Evolutionary conservation across 179 eudicot species (phyloP).

Genomic region (Dionaea muscipula): DNA sequence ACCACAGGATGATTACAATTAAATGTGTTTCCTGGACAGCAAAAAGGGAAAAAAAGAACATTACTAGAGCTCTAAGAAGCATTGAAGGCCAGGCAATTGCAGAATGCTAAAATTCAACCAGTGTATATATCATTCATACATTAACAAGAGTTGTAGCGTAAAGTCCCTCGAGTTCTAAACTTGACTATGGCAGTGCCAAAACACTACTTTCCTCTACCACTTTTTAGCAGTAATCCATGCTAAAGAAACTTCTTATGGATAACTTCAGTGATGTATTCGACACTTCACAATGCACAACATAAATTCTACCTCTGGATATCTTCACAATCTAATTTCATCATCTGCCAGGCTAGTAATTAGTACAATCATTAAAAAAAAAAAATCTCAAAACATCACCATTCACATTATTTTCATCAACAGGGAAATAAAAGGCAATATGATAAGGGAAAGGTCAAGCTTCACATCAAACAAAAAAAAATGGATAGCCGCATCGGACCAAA

Average conservation of each 20-base stretch:
- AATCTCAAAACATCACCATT: too few relatives aligned
- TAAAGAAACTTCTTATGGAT: background rate
- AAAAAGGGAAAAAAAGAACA: background rate
- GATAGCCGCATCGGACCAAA: too few relatives aligned
- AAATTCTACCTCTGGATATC: too few relatives aligned
- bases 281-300: too few relatives aligned
- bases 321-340: too few relatives aligned
- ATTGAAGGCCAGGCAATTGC: background rate
- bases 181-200: background rate
- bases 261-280: too few relatives aligned
- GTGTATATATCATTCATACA: background rate
- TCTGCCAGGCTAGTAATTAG: too few relatives aligned
- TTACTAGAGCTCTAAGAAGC: background rate
- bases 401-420: too few relatives aligned
- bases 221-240: background rate
- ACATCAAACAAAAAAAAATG: too few relatives aligned
- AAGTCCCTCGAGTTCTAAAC: background rate
- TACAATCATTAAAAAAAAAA: too few relatives aligned
- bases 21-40: constrained; percentile 69
- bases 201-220: background rate
- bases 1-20: constrained; percentile 98
- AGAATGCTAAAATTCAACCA: background rate
- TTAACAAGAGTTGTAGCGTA: background rate
- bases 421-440: background rate
- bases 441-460: background rate